These are phyloP conservation scores for Magnusiomyces magnusii DNA, from an alignment of 1,139 yeast genomes.

Conservation along the genomic window DNA sequence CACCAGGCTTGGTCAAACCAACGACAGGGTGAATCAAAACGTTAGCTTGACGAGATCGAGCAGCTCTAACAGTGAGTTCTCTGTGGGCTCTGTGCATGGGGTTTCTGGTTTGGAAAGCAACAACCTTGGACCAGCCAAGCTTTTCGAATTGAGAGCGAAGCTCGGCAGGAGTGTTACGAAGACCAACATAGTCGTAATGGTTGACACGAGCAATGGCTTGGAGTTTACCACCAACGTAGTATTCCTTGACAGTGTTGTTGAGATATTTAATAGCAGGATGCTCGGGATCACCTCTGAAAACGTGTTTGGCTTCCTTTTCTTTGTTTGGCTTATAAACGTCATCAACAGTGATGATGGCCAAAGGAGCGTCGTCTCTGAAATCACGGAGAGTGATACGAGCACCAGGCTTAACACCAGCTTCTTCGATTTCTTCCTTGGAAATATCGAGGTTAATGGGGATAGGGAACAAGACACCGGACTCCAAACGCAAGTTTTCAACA, in stretches of 20 bases:
- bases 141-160: conserved; percentile 73
- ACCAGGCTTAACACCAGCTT: conserved; percentile 40
- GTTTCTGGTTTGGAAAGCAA: conserved; percentile 96
- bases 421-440: conserved; percentile 43
- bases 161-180: conserved; percentile 87
- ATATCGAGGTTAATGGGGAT: conserved; percentile 91
- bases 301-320: conserved; percentile 67
- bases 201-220: conserved; percentile 79
- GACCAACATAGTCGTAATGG: conserved; percentile 84
- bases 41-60: conserved; percentile 67
- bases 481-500: conserved; percentile 65
- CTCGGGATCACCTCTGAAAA: conserved; percentile 94
- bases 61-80: conserved; percentile 93
- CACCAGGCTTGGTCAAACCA: conserved; percentile 96
- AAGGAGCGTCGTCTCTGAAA: conserved; percentile 69
- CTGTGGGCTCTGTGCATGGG: conserved; percentile 99
- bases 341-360: conserved; percentile 73
- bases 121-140: conserved; percentile 85
- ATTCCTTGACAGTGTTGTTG: conserved; percentile 66
- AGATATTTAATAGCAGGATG: conserved; percentile 87
- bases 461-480: conserved; percentile 79
- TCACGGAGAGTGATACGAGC: conserved; percentile 70
- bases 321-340: conserved; percentile 82
- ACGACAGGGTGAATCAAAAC: conserved; percentile 95
- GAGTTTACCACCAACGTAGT: conserved; percentile 78